Evolutionary conservation across 2,329 filamentous ascomycete species (phyloP), one percentile per base, ranked within the genome.

Genomic region (Fusarium lateritium): DNA sequence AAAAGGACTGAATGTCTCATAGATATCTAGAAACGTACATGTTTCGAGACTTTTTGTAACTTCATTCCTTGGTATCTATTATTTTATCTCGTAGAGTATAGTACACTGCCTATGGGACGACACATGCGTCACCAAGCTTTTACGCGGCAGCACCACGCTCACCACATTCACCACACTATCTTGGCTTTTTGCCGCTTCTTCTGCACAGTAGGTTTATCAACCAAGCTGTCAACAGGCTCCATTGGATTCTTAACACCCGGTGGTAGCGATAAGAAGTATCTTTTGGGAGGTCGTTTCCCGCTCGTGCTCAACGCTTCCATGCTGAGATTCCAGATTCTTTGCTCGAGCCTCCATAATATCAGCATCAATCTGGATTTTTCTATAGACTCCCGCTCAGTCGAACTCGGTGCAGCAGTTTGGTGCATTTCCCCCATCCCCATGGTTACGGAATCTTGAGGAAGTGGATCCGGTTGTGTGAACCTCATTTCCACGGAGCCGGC

Each of bases 291-390:
- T 31, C 28, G 28, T 24, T 24, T 24, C 10, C 28, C 28, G 10
- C 28, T 31, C 28, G 9, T 31, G 10, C 9, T 11, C 28, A 31
- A 13, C 28, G 28, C 28, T 31, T 31, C 28, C 28, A 11, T 13
- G 28, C 28, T 31, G 10, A 31, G 28, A 31, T 31, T 31, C 93
- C 94, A 97, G 33, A 91, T 94, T 60, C 85, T 83, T 73, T 83
- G 83, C 82, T 97, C 94, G 45, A 97, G 78, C 38, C 70, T 70
- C 72, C 86, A 62, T 17, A 71, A 3, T n/a, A 28, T 55, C 3
- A 7, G 15, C 31, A 19, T 62, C 6, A 21, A 33, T 13, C 7
- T 14, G 8, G 15, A 9, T 10, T 13, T 11, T 3, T 19, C 13
- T 14, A 13, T n/a, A 9, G 2, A 34, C 26, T 28, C 17, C 19